Percentiles rank a stretch among this genome's conserved stretches.
These are phyloP conservation scores for Trichosanthes cucumerina DNA, from an alignment of 306 rosid genomes.

Conservation along the genomic window DNA sequence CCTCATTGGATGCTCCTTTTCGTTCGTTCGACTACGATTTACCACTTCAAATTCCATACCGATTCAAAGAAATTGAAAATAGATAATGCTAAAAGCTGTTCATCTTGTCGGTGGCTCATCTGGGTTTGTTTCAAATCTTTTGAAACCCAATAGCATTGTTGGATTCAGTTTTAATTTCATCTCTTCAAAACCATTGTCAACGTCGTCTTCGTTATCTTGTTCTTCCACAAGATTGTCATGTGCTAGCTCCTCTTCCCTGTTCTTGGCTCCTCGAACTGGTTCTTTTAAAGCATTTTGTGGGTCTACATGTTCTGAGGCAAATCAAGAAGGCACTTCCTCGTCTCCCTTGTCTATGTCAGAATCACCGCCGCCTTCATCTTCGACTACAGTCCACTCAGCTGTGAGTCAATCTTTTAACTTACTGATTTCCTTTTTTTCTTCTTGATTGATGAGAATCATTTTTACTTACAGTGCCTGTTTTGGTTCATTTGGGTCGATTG, in stretches of 20 bases:
- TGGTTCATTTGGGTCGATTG: neutral
- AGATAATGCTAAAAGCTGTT: conserved; percentile 49
- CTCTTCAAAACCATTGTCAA: conserved; percentile 21
- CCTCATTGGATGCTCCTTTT: neutral
- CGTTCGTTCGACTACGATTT: neutral
- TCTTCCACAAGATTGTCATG: conserved; percentile 16
- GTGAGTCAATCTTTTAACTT: conserved; percentile 21
- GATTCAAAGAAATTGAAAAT: neutral
- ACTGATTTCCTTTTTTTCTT: neutral
- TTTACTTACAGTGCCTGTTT: neutral
- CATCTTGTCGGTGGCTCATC: conserved; percentile 44
- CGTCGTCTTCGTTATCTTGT: conserved; percentile 12
- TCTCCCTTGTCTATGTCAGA: conserved; percentile 18
- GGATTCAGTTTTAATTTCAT: conserved; percentile 28
- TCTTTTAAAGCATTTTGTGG: conserved; percentile 26
- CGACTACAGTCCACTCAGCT: conserved; percentile 23
- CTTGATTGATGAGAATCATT: neutral
- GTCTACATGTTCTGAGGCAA: conserved; percentile 32
- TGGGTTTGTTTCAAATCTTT: conserved; percentile 32
- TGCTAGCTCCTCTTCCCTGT: neutral
- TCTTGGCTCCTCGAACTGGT: conserved; percentile 24
- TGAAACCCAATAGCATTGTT: conserved; percentile 25
- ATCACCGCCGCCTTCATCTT: conserved; percentile 17
- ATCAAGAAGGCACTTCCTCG: conserved; percentile 24
- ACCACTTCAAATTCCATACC: neutral